A percentile compares a stretch with the other conserved stretches of the same genome.
Evolutionary conservation across 2,329 filamentous ascomycete genomes (phyloP).

Genomic region (Cordyceps cicadae): DNA sequence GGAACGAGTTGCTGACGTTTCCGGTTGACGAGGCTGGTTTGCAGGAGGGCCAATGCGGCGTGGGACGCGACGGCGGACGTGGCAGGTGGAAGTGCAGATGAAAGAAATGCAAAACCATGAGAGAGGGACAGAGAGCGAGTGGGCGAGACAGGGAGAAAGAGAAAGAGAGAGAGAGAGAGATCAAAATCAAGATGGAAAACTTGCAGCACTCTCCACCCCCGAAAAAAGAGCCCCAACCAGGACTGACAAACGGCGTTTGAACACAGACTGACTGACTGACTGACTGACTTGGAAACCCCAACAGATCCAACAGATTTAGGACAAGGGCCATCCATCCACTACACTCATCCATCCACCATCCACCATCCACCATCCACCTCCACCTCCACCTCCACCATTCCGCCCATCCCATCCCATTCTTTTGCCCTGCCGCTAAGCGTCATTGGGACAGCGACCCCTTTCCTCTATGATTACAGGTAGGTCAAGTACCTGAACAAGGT

Average conservation of each 20-base stretch:
- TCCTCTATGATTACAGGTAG: background rate
- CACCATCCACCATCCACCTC: no score
- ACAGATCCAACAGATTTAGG: conserved; percentile 2
- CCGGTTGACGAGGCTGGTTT: background rate
- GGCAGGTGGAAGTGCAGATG: background rate
- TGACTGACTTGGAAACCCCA: conserved; percentile 7
- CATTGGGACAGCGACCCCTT: background rate
- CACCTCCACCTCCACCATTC: no score
- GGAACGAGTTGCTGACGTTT: background rate
- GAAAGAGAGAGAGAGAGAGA: background rate
- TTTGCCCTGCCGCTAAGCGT: conserved; percentile 4
- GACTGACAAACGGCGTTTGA: background rate
- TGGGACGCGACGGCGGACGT: background rate
- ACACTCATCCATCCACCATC: no score
- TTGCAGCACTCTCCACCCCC: background rate
- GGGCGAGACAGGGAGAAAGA: background rate
- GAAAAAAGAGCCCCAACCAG: no score
- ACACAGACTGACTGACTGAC: background rate
- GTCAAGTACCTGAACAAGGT: background rate
- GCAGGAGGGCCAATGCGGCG: background rate
- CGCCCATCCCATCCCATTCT: background rate
- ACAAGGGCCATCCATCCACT: no score
- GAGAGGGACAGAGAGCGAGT: background rate
- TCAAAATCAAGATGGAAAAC: background rate
- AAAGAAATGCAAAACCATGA: background rate